A percentile compares a stretch with the other conserved stretches of the same genome.
These are phyloP conservation scores for Nicotiana tabacum DNA, from an alignment of 257 asterid genomes.

Conservation along the genomic window DNA sequence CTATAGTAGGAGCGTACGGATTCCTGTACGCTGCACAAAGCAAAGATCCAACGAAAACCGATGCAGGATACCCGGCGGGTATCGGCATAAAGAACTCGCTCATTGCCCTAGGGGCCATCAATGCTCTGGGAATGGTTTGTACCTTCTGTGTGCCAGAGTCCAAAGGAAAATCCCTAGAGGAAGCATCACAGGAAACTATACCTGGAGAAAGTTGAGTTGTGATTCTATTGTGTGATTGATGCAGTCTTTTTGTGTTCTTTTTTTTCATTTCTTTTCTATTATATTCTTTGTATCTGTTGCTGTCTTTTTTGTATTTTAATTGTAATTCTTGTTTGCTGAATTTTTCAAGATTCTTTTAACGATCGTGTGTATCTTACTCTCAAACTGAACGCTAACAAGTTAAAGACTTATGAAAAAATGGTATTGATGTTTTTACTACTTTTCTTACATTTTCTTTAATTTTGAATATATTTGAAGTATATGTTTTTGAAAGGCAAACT, in stretches of 20 bases:
- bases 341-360: too few species aligned
- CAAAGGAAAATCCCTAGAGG: background rate
- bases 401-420: too few species aligned
- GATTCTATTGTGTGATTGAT: background rate
- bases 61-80: constrained; percentile 23
- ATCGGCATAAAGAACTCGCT: constrained; percentile 22
- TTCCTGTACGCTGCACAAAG: constrained; percentile 24
- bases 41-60: constrained; percentile 8
- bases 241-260: background rate
- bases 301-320: too few species aligned
- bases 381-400: too few species aligned
- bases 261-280: background rate
- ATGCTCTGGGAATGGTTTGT: constrained; percentile 9
- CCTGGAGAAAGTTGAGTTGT: background rate
- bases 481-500: too few species aligned
- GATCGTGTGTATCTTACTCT: too few species aligned
- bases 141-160: constrained; percentile 24
- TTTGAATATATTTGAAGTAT: too few species aligned
- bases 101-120: constrained; percentile 8
- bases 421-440: too few species aligned
- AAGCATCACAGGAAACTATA: background rate
- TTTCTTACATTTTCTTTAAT: too few species aligned
- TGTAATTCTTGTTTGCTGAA: too few species aligned
- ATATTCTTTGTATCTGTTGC: background rate
- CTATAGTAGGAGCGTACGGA: constrained; percentile 26